These are phyloP conservation scores for Alloteropsis semialata DNA, from an alignment of 176 grass and related monocot species.

Conservation along the genomic window DNA sequence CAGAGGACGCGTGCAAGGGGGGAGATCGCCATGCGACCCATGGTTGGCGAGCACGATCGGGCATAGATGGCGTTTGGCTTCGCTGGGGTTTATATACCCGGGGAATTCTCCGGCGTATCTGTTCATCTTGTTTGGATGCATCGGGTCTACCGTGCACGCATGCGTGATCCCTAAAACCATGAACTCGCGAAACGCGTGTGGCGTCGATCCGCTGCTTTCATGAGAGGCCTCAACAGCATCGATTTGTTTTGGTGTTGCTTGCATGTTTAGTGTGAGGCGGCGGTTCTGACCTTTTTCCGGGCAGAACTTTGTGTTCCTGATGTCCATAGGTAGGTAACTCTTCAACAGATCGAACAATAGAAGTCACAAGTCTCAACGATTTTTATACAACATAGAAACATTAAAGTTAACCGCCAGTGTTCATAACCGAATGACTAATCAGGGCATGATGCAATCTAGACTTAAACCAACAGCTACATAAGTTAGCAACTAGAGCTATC, in stretches of 20 bases:
- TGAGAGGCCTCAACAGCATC: neutral
- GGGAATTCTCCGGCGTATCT: neutral
- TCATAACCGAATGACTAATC: neutral
- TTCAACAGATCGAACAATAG: neutral
- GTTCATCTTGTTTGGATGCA: neutral
- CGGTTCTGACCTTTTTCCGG: neutral
- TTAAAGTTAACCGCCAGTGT: neutral
- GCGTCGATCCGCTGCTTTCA: neutral
- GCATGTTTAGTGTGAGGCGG: neutral
- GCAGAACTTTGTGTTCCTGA: neutral
- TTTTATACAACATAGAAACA: neutral
- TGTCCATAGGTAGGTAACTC: neutral
- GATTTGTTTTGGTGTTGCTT: neutral
- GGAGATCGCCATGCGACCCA: neutral
- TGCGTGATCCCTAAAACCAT: conserved; percentile 26
- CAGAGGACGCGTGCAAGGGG: neutral
- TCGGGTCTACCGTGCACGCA: neutral
- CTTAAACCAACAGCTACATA: neutral
- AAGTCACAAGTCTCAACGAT: neutral
- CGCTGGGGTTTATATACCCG: neutral
- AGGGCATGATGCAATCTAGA: neutral
- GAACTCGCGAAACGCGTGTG: conserved; percentile 15
- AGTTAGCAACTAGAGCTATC: neutral
- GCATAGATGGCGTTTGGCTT: neutral
- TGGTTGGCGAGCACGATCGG: conserved; percentile 1